Evolutionary conservation across 768 basidiomycete genomes (phyloP).

Genomic region (Omphalotus guepiniiformis): DNA sequence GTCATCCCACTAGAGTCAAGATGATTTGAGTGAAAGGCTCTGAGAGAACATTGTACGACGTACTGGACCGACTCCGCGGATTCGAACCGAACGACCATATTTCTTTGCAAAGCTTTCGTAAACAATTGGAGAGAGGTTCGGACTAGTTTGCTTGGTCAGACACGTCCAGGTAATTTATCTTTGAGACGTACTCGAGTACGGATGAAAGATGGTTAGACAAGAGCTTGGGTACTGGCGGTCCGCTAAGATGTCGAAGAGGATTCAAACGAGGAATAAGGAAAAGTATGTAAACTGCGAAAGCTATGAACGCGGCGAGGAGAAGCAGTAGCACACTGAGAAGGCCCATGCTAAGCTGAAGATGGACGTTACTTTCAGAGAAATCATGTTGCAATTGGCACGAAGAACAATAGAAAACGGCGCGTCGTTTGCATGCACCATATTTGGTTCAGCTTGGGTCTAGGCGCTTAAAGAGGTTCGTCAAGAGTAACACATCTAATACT

Average conservation of each 20-base stretch:
- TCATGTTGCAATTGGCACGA: constrained; percentile 4
- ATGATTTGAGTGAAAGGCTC: background rate
- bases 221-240: constrained; percentile 49
- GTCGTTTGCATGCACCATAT: no score
- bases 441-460: no score
- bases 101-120: constrained; percentile 50
- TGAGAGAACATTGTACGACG: constrained; percentile 23
- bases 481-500: no score
- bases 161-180: background rate
- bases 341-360: background rate
- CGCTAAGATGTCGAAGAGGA: constrained; percentile 53
- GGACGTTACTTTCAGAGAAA: background rate
- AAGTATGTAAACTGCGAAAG: constrained; percentile 26
- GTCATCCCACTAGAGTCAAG: constrained; percentile 57
- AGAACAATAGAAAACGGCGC: no score
- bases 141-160: constrained; percentile 30
- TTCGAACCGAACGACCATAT: constrained; percentile 68
- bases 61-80: constrained; percentile 67
- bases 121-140: constrained; percentile 44
- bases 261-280: constrained; percentile 32
- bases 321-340: constrained; percentile 9
- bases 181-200: constrained; percentile 52
- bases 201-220: constrained; percentile 51
- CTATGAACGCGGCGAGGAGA: constrained; percentile 9
- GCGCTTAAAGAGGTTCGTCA: no score